Evolutionary conservation across 768 basidiomycete genomes (phyloP), one percentile per base, ranked within the genome.

Genomic region (Pholiota microspora): DNA sequence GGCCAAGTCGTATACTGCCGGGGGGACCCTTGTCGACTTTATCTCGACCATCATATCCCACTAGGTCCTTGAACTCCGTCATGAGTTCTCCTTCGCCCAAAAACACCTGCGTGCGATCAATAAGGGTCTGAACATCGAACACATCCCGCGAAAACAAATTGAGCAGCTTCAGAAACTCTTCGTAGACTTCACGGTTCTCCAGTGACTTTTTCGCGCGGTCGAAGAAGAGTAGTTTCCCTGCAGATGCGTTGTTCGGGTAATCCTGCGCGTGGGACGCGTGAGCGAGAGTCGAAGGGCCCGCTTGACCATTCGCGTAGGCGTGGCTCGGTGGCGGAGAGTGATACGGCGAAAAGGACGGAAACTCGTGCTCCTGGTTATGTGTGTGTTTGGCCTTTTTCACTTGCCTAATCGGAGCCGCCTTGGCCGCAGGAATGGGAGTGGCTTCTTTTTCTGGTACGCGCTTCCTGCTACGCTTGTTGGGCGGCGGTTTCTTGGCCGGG

Each of bases 111-210:
- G 90, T 84, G 46, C 87, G 81, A 58, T 93, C 86, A 28, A 98
- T 76, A 27, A 99, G 83, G 9, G 84, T 86, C 65, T 84, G 84
- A 46, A 85, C 75, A 65, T 97, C 92, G 63, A 99, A 89, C 62
- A 98, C 86, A 55, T 97, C 94, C 62, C 88, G 89, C 13, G 92
- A 87, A 71, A 90, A 99, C 46, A 98, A 78, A 66, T 85, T 89
- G 49, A 98, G 79, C 24, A 98, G 77, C 73, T 96, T 98, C 64
- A 98, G 75, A 70, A 98, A 98, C 61, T 98, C 96, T 63, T 97
- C 94, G 63, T 91, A 93, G 32, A 84, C 78, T 49, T 89, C 89
- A 56, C 83, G 80, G 67, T 76, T 82, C 65, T 91, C 91, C 7
- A 93, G 71, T 0, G 84, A 75, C 60, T 85, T 87, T 70, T 90